Conservation (phyloP, 495 filamentous ascomycete species). For the Aspergillus biplanus region DNA sequence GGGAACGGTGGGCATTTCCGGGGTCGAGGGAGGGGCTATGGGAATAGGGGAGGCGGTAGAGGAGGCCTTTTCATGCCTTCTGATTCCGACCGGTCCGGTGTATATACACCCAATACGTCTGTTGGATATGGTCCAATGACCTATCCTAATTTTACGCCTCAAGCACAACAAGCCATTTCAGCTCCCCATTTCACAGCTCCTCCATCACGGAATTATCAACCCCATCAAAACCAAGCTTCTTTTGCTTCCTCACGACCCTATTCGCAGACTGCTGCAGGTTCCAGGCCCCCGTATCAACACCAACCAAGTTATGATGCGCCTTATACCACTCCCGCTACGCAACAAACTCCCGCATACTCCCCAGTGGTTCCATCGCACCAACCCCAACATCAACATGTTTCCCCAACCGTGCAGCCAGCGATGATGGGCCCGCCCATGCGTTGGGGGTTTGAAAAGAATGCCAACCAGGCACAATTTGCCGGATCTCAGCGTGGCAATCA, state of each 20-base stretch:
- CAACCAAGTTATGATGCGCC: slow-evolving; percentile 36
- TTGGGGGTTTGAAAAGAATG: slow-evolving; percentile 56
- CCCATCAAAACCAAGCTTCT: slow-evolving; percentile 27
- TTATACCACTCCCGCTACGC: slow-evolving; percentile 30
- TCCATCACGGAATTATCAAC: slow-evolving; percentile 32
- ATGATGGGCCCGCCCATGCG: slow-evolving; percentile 62
- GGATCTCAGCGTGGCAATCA: slow-evolving; percentile 29
- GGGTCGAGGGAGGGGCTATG: slow-evolving; percentile 49
- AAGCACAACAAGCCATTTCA: slow-evolving; percentile 33
- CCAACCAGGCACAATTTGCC: slow-evolving; percentile 27
- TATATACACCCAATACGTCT: slow-evolving; percentile 27
- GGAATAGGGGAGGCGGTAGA: slow-evolving; percentile 55
- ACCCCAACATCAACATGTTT: slow-evolving; percentile 25
- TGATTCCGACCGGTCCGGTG: slow-evolving; percentile 22
- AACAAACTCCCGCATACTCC: slow-evolving; percentile 32
- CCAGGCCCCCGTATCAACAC: slow-evolving; percentile 33
- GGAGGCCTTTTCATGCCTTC: slow-evolving; percentile 51
- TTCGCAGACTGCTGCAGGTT: slow-evolving; percentile 31
- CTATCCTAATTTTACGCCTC: slow-evolving; percentile 37
- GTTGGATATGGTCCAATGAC: slow-evolving; percentile 38
- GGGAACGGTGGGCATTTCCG: slow-evolving; percentile 38
- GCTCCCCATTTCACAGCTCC: slow-evolving; percentile 35
- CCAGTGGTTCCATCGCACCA: slow-evolving; percentile 25
- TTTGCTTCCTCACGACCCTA: slow-evolving; percentile 32
- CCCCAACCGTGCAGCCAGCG: slow-evolving; percentile 43